Conservation (phyloP, 2,329 filamentous ascomycete species). For the Fusarium sp. region DNA sequence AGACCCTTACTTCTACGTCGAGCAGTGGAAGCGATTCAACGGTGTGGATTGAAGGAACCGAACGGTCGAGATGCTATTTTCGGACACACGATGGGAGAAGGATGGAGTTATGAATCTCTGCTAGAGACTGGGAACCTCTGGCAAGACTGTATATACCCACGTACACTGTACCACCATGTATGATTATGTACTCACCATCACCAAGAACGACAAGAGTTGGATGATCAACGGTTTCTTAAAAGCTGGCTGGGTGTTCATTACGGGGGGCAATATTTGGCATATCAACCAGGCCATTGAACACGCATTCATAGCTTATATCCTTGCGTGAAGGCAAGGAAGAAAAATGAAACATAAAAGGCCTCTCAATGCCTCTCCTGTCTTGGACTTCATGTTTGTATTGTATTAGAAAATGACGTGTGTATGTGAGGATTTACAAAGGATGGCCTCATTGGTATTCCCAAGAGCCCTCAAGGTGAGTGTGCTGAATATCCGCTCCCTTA, state of each 20-base stretch:
- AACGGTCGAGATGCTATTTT: not conserved
- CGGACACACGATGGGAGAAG: not conserved
- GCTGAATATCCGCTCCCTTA: not conserved
- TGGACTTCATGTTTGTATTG: not conserved
- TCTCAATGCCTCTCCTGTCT: not conserved
- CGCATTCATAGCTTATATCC: no score
- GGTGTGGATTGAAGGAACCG: conserved; percentile 62
- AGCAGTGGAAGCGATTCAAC: conserved; percentile 76
- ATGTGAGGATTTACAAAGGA: not conserved
- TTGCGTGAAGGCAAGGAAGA: not conserved
- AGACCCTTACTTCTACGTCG: conserved; percentile 71
- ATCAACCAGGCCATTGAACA: not conserved
- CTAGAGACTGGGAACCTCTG: conserved; percentile 34
- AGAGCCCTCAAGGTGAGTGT: not conserved
- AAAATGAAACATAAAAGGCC: not conserved
- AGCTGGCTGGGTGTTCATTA: conserved; percentile 10
- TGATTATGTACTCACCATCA: conserved; percentile 40
- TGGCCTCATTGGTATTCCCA: not conserved
- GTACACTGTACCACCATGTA: conserved; percentile 48
- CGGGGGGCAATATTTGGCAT: not conserved
- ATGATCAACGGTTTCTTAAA: conserved; percentile 13
- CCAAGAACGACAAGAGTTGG: conserved; percentile 21
- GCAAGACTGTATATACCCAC: conserved; percentile 47
- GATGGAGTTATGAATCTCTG: conserved; percentile 10
- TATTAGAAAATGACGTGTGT: not conserved